These are phyloP conservation scores for Chlamydomonas urium DNA, from an alignment of 139 green algal genomes.

Conservation along the genomic window DNA sequence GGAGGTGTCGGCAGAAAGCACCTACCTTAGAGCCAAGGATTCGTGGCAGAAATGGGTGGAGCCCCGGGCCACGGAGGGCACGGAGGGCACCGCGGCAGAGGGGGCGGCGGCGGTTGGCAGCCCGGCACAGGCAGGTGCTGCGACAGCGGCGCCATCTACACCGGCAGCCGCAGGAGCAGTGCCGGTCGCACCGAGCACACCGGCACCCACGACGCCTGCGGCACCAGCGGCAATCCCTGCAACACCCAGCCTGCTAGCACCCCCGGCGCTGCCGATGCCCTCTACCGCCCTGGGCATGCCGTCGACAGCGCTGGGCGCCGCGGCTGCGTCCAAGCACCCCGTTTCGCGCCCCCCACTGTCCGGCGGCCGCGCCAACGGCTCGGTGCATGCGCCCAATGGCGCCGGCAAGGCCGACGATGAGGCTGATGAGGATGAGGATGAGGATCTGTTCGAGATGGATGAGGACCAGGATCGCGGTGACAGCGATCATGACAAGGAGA, in stretches of 20 bases:
- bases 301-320: not conserved
- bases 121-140: not conserved
- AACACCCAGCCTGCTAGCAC: too few relatives aligned
- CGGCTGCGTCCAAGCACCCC: too few relatives aligned
- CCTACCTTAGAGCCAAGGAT: constrained; percentile 2
- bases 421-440: constrained; percentile 42
- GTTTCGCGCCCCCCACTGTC: too few relatives aligned
- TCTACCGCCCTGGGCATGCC: not conserved
- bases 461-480: not conserved
- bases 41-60: constrained; percentile 68
- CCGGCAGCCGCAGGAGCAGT: not conserved
- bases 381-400: not conserved
- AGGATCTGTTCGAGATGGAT: constrained; percentile 62
- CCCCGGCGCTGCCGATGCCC: not conserved
- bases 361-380: too few relatives aligned
- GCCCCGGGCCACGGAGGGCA: not conserved
- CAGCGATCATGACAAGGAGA: not conserved
- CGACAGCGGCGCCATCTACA: not conserved
- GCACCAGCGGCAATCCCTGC: too few relatives aligned
- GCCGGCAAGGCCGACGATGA: constrained; percentile 12
- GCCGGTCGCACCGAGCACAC: not conserved
- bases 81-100: not conserved
- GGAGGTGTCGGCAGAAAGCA: constrained; percentile 55
- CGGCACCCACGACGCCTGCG: too few relatives aligned
- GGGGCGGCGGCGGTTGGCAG: too few relatives aligned